Evolutionary conservation across 2,329 filamentous ascomycete genomes (phyloP).

Genomic region (Didymella keratinophila): DNA sequence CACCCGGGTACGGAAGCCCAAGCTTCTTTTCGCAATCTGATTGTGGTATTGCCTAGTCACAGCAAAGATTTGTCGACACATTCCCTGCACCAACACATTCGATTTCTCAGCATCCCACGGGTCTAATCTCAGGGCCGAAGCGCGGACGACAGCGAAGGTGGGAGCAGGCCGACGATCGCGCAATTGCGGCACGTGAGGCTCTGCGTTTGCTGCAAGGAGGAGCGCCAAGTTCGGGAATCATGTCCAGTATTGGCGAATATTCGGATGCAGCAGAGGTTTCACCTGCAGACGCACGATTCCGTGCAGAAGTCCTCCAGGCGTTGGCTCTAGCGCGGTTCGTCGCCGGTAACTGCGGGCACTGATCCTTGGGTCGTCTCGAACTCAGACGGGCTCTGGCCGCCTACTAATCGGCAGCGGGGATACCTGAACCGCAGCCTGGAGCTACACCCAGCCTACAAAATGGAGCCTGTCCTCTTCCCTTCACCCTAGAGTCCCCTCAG

Average conservation of each 20-base stretch:
- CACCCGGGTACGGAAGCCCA: background rate
- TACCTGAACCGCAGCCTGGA: conserved; percentile 17
- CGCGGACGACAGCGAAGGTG: conserved; percentile 17
- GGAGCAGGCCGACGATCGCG: conserved; percentile 25
- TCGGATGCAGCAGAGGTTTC: conserved; percentile 28
- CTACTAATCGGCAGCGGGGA: conserved; percentile 18
- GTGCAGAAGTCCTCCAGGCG: conserved; percentile 21
- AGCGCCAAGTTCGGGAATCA: conserved; percentile 16
- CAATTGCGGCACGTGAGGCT: conserved; percentile 26
- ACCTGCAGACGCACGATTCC: conserved; percentile 33
- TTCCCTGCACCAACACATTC: conserved; percentile 7
- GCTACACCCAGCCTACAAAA: conserved; percentile 25
- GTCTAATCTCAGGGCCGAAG: conserved; percentile 21
- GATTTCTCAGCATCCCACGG: conserved; percentile 33
- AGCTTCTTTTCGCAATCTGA: background rate
- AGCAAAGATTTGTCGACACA: background rate
- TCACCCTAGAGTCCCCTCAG: conserved; percentile 14
- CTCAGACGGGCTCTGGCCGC: conserved; percentile 15
- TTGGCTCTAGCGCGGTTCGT: conserved; percentile 10
- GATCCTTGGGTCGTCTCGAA: conserved; percentile 20
- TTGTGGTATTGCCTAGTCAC: background rate
- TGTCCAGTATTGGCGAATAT: conserved; percentile 19
- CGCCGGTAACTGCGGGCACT: conserved; percentile 10
- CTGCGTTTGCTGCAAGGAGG: conserved; percentile 7
- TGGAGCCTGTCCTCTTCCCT: conserved; percentile 20